Conservation (phyloP, 2,329 filamentous ascomycete species). For the Alternaria arborescens region DNA sequence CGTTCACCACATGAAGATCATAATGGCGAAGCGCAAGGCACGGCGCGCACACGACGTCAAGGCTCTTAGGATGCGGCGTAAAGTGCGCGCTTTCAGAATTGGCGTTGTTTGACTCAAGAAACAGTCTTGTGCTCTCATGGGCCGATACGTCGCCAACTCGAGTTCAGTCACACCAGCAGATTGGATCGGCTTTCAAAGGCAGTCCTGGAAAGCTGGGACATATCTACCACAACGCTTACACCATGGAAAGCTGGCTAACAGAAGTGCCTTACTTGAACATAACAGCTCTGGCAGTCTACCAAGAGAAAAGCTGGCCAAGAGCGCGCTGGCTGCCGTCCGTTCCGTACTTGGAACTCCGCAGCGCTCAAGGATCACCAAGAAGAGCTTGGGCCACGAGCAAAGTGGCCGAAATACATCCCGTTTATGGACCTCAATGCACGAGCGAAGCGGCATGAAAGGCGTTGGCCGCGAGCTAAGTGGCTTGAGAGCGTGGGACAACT, state of each 20-base stretch:
- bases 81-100: neutral
- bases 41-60: neutral
- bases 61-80: neutral
- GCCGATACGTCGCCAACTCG: neutral
- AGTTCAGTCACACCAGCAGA: slow-evolving; percentile 3
- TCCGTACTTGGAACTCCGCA: neutral
- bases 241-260: neutral
- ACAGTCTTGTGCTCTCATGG: neutral
- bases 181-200: neutral
- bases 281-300: neutral
- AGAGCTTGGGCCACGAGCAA: neutral
- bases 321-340: neutral
- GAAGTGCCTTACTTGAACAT: neutral
- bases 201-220: neutral
- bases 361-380: neutral
- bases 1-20: neutral
- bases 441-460: neutral
- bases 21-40: neutral
- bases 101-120: neutral
- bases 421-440: neutral
- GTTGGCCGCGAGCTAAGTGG: neutral
- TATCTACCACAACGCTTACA: neutral
- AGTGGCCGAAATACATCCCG: neutral
- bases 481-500: neutral
- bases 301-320: neutral